Percentiles rank a stretch among this genome's conserved stretches.
These are phyloP conservation scores for Ormosia semicastrata DNA, from an alignment of 306 rosid genomes.

Conservation along the genomic window DNA sequence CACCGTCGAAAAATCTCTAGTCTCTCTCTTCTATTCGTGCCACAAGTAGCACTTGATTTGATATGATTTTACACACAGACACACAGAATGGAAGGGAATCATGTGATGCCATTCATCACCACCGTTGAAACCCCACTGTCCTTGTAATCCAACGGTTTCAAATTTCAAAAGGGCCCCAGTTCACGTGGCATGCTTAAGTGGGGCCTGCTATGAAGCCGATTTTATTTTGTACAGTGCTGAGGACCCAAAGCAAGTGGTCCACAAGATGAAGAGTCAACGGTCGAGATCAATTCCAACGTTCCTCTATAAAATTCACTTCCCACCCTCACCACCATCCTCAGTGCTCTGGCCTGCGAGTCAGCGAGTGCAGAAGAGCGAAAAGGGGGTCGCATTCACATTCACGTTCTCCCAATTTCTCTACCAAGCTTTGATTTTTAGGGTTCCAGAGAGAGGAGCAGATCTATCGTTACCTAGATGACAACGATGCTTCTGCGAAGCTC, in stretches of 20 bases:
- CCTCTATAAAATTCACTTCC: constrained; percentile 6
- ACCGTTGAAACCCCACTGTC: constrained; percentile 22
- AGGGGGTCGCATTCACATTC: not conserved
- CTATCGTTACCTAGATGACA: not conserved
- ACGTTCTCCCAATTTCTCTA: not conserved
- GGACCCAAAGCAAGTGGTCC: not conserved
- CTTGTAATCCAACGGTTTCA: constrained; percentile 11
- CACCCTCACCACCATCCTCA: not conserved
- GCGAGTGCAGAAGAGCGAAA: not conserved
- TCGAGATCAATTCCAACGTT: constrained; percentile 19
- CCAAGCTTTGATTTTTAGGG: not conserved
- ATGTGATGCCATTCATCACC: not conserved
- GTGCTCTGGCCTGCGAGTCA: not conserved
- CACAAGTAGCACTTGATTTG: not conserved
- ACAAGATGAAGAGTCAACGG: constrained; percentile 23
- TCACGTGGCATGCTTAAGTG: constrained; percentile 17
- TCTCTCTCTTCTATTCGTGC: not conserved
- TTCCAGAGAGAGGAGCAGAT: not conserved
- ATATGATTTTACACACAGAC: not conserved
- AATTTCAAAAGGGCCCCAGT: constrained; percentile 15
- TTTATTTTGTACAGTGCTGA: not conserved
- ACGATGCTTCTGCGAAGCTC: constrained; percentile 58
- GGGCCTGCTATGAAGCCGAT: not conserved
- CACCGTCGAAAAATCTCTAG: constrained; percentile 20
- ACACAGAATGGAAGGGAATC: not conserved